Base-by-base conservation (phyloP, 2,329 filamentous ascomycete genomes). In the Aphanocladium album region DNA sequence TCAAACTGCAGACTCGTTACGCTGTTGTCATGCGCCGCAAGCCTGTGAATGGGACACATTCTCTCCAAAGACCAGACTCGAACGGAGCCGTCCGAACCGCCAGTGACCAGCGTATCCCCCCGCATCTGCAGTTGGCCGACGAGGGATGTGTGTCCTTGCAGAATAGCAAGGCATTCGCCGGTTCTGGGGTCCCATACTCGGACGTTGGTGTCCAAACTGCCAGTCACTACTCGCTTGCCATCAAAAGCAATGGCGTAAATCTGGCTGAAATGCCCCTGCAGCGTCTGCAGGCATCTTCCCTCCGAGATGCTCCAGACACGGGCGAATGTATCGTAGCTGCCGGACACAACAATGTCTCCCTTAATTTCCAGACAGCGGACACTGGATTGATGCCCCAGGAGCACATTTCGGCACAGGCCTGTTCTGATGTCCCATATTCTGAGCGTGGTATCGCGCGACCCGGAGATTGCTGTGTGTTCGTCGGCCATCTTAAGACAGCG, bases 191-290 rank as follows among this genome's bases (percentile, higher is more conserved):
- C 92, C 95, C 95, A 99, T 64, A 99, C 96, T 65, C 95, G 84
- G 27, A 99, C 93, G 68, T 93, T 97, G 3, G 95, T 99, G 75
- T 99, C 95, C 63, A 99, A 79, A 73, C 93, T 97, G 56, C 95
- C 95, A 11, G 95, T 99, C 39, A 96, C 93, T 61, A 99, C 93
- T 64, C 93, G 85, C 67, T 88, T 88, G 43, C 95, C 95, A 72
- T 99, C 95, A 74, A 98, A 99, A 1, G 95, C 95, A 71, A 99
- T 96, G 21, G 95, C 95, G 72, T 99, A 99, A 62, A 99, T 99
- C 72, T 99, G 95, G 72, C 93, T 98, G 76, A 97, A 99, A 75
- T 99, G 95, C 0, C 95, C 95, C 49, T 89, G 88, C 43, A 99
- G 81, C 0, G 92, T 97, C 66, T 93, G 88, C 59, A 98, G 79